Conservation (phyloP, 2,329 filamentous ascomycete species). For the Diplodia scrobiculata region DNA sequence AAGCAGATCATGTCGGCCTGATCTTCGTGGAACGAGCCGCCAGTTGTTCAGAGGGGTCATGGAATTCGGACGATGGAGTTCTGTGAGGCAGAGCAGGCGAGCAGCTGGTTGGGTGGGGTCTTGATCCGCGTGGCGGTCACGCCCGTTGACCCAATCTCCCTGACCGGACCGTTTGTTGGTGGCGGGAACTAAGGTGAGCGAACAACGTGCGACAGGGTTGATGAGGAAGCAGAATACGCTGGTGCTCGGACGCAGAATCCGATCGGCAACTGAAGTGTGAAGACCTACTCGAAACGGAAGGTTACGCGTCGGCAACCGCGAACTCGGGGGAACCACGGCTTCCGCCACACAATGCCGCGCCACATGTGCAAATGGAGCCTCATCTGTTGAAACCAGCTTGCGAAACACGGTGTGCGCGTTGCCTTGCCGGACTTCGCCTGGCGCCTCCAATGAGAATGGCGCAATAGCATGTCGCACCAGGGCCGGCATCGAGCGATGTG, state of each 20-base stretch:
- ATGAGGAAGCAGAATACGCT: not conserved
- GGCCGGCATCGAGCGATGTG: not conserved
- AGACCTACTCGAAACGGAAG: not conserved
- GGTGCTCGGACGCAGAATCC: not conserved
- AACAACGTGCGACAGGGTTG: not conserved
- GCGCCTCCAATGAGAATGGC: not conserved
- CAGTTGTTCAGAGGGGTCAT: not conserved
- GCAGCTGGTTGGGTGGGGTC: not conserved
- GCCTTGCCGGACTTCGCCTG: no score
- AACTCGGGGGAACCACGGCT: not conserved
- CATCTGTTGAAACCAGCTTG: constrained; percentile 6
- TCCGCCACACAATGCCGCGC: not conserved
- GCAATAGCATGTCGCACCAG: not conserved
- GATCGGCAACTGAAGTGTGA: not conserved
- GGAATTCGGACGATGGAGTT: no score
- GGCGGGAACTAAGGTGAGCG: not conserved
- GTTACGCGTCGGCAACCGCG: not conserved
- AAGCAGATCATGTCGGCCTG: not conserved
- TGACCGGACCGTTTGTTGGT: constrained; percentile 16
- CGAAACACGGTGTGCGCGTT: constrained; percentile 1
- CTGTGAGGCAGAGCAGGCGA: not conserved
- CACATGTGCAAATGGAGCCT: not conserved
- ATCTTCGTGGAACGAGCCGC: constrained; percentile 10
- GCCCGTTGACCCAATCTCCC: constrained; percentile 9
- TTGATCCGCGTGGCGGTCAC: constrained; percentile 10